These are phyloP conservation scores for Xylariaceae sp. DNA, from an alignment of 2,329 filamentous ascomycete species.

Conservation along the genomic window DNA sequence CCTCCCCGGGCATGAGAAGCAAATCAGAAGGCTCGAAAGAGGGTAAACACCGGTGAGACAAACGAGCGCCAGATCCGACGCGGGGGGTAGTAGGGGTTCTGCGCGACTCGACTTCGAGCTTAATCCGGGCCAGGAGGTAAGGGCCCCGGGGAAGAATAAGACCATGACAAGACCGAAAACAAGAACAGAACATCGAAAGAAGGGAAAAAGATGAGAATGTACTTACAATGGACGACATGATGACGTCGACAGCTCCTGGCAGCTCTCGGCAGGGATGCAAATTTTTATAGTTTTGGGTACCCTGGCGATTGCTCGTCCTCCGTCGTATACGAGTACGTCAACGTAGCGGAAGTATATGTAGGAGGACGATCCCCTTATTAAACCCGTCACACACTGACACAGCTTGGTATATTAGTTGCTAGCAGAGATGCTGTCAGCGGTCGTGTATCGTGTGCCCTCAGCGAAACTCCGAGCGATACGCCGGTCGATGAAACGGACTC, in stretches of 20 bases:
- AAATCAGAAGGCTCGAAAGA: slow-evolving; percentile 9
- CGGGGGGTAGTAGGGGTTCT: slow-evolving; percentile 6
- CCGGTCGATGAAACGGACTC: background rate
- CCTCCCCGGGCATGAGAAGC: background rate
- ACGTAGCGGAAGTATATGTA: background rate
- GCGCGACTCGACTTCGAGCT: slow-evolving; percentile 1
- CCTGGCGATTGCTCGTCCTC: background rate
- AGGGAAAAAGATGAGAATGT: slow-evolving; percentile 3
- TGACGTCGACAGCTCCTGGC: slow-evolving; percentile 24
- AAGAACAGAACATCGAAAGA: background rate
- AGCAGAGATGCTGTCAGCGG: background rate
- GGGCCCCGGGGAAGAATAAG: slow-evolving; percentile 14
- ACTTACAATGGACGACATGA: slow-evolving; percentile 35
- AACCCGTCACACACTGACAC: background rate
- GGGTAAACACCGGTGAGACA: slow-evolving; percentile 12
- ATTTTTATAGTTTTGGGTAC: slow-evolving; percentile 6
- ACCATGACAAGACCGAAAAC: slow-evolving; percentile 17
- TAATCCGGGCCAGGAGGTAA: slow-evolving; percentile 1
- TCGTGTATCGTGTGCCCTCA: background rate
- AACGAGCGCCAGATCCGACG: slow-evolving; percentile 10
- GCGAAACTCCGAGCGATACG: background rate
- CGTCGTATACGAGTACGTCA: background rate
- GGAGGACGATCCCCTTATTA: background rate
- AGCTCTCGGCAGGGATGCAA: slow-evolving; percentile 14
- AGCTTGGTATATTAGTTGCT: background rate